Evolutionary conservation across 768 basidiomycete species (phyloP).

Genomic region (Mycena rebaudengoi): DNA sequence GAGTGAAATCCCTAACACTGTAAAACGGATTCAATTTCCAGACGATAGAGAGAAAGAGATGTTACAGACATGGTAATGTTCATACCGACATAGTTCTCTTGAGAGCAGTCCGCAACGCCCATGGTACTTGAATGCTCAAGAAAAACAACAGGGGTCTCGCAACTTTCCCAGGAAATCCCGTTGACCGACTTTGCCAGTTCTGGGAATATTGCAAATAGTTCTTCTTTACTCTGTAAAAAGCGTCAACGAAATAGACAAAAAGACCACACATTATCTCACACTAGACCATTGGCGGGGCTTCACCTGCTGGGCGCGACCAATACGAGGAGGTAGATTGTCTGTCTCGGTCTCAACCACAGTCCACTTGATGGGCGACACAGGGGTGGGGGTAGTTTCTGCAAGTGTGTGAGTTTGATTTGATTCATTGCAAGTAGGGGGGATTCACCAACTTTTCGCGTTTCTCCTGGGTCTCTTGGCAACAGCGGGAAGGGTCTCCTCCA

Average conservation of each 20-base stretch:
- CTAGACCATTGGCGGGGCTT: constrained; percentile 40
- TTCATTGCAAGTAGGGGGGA: background rate
- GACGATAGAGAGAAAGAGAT: background rate
- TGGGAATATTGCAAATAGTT: constrained; percentile 39
- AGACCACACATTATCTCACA: constrained; percentile 24
- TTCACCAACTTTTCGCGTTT: constrained; percentile 5
- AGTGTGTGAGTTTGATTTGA: background rate
- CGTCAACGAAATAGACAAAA: background rate
- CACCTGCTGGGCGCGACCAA: background rate
- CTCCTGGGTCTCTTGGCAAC: constrained; percentile 4
- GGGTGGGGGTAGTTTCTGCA: background rate
- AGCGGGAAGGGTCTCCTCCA: background rate
- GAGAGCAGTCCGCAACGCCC: constrained; percentile 16
- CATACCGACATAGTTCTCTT: constrained; percentile 5
- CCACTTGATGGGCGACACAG: constrained; percentile 11
- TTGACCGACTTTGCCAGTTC: constrained; percentile 38
- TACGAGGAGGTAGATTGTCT: background rate
- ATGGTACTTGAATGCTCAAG: constrained; percentile 35
- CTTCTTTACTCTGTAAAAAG: constrained; percentile 35
- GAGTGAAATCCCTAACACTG: constrained; percentile 17
- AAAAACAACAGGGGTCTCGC: constrained; percentile 38
- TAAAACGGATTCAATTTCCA: background rate
- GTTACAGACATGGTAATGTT: constrained; percentile 23
- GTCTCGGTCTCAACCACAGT: background rate
- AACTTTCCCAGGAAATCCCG: constrained; percentile 37